Evolutionary conservation across 805 yeast species (phyloP).

Genomic region (Saccharomyces eubayanus): DNA sequence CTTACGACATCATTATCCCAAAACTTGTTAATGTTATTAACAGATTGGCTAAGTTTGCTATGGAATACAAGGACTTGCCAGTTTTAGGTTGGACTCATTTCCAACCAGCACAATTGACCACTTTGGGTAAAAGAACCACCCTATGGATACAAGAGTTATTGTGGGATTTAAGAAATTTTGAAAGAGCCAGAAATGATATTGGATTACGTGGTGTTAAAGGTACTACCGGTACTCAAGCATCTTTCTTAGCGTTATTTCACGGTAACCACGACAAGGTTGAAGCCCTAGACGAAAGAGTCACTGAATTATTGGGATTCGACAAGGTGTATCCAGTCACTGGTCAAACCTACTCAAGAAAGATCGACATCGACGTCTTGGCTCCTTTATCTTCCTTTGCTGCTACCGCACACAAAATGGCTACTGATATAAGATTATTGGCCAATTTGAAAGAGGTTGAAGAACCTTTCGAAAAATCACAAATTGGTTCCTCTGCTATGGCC

Average conservation of each 20-base stretch:
- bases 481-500: conserved; percentile 98
- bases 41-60: conserved; percentile 79
- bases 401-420: conserved; percentile 93
- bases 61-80: conserved; percentile 89
- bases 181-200: conserved; percentile 90
- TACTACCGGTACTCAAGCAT: conserved; percentile 98
- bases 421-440: conserved; percentile 91
- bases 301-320: conserved; percentile 86
- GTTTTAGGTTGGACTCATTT: conserved; percentile 99
- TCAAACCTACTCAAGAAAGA: conserved; percentile 97
- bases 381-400: conserved; percentile 95
- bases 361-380: conserved; percentile 86
- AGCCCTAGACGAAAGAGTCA: conserved; percentile 81
- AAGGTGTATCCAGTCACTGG: conserved; percentile 97
- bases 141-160: conserved; percentile 95
- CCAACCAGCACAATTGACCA: conserved; percentile 98
- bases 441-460: conserved; percentile 96
- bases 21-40: conserved; percentile 93
- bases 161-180: conserved; percentile 95
- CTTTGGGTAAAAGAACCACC: conserved; percentile 97
- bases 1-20: conserved; percentile 86
- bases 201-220: conserved; percentile 98
- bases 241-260: conserved; percentile 88
- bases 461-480: conserved; percentile 97
- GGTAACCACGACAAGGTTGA: conserved; percentile 97